A percentile compares a stretch with the other conserved stretches of the same genome.
These are phyloP conservation scores for Hibiscus mutabilis DNA, from an alignment of 345 rosid genomes.

Conservation along the genomic window DNA sequence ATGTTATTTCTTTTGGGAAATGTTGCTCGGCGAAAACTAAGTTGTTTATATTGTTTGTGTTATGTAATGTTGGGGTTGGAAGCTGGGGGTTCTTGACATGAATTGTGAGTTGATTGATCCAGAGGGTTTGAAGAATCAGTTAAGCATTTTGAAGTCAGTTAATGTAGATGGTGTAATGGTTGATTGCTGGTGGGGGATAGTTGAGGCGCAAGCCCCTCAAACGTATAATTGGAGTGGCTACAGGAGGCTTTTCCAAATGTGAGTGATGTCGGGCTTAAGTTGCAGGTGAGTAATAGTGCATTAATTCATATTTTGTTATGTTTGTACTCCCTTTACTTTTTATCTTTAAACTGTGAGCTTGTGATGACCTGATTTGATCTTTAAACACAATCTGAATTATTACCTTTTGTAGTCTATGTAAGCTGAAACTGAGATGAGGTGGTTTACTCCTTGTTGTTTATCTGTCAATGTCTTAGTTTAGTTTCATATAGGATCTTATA, in stretches of 20 bases:
- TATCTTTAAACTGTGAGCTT: neutral
- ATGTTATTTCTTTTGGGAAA: neutral
- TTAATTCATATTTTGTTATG: neutral
- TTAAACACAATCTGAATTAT: neutral
- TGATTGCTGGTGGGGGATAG: slow-evolving; percentile 99
- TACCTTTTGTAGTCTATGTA: neutral
- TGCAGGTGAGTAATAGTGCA: slow-evolving; percentile 42
- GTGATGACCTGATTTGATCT: neutral
- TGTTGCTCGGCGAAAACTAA: neutral
- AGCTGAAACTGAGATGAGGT: neutral
- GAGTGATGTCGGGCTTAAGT: slow-evolving; percentile 64
- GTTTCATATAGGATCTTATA: neutral
- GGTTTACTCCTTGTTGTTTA: neutral
- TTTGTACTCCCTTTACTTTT: neutral
- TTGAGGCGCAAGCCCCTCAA: slow-evolving; percentile 70
- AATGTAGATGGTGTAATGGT: slow-evolving; percentile 87
- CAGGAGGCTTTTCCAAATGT: slow-evolving; percentile 73
- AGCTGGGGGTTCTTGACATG: slow-evolving; percentile 74
- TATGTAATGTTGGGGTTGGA: slow-evolving; percentile 18
- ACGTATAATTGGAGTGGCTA: slow-evolving; percentile 81
- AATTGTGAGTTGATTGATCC: slow-evolving; percentile 66
- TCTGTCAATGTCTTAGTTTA: neutral
- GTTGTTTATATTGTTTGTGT: neutral
- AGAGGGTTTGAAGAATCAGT: slow-evolving; percentile 51
- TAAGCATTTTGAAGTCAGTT: slow-evolving; percentile 56